Evolutionary conservation across 2,329 filamentous ascomycete species (phyloP).

Genomic region (Raffaelea albimanens): DNA sequence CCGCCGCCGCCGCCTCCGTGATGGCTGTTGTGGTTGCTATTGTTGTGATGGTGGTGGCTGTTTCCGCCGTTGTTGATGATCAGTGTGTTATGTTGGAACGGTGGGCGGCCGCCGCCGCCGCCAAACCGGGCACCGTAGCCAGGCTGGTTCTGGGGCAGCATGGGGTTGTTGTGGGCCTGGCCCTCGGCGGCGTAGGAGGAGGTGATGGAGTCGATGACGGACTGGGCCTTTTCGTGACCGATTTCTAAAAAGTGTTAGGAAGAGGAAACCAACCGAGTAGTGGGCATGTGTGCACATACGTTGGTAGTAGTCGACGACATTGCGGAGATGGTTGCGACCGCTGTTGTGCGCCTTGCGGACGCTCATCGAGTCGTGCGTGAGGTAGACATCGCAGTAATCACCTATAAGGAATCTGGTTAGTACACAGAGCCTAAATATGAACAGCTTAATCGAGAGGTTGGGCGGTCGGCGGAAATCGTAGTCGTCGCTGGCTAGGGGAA

Average conservation of each 20-base stretch:
- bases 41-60: not conserved
- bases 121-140: constrained; percentile 26
- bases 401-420: constrained; percentile 28
- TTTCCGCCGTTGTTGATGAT: not conserved
- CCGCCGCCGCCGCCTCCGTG: constrained; percentile 34
- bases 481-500: not conserved
- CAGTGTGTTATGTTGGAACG: not conserved
- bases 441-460: not conserved
- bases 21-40: not conserved
- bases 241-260: constrained; percentile 54
- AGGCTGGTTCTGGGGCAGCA: constrained; percentile 63
- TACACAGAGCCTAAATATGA: not conserved
- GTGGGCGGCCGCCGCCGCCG: constrained; percentile 21
- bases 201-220: constrained; percentile 96
- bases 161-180: constrained; percentile 75
- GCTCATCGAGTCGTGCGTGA: constrained; percentile 99
- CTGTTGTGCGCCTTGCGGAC: constrained; percentile 98
- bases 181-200: constrained; percentile 88
- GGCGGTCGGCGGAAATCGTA: not conserved
- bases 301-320: constrained; percentile 98
- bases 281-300: constrained; percentile 39
- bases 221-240: constrained; percentile 96
- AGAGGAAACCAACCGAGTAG: not conserved
- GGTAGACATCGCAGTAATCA: constrained; percentile 99
- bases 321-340: constrained; percentile 91